These are phyloP conservation scores for Xylariaceae sp. DNA, from an alignment of 2,329 filamentous ascomycete genomes.

Conservation along the genomic window DNA sequence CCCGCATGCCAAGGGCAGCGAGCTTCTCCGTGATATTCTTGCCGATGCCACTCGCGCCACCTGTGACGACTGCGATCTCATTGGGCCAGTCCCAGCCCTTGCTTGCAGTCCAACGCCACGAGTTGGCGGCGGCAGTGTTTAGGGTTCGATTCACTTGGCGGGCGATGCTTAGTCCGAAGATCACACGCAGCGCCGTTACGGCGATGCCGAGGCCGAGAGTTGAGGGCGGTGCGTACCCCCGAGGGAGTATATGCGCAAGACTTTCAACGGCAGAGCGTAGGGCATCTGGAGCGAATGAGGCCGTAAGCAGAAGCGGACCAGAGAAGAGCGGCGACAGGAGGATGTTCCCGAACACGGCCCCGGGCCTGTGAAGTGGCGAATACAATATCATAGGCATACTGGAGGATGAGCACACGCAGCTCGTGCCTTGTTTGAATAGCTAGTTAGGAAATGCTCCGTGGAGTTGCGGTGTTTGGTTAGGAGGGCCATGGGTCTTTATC, in stretches of 20 bases:
- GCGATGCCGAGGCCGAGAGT: slow-evolving; percentile 5
- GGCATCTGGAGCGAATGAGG: slow-evolving; percentile 10
- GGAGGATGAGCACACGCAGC: not conserved
- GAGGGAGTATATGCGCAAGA: slow-evolving; percentile 1
- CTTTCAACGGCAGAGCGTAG: slow-evolving; percentile 5
- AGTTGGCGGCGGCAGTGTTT: slow-evolving; percentile 13
- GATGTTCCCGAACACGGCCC: not conserved
- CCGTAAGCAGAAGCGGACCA: slow-evolving; percentile 16
- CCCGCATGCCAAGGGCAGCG: slow-evolving; percentile 10
- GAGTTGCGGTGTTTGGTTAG: no score
- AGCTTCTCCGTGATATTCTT: slow-evolving; percentile 17
- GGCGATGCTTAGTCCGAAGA: slow-evolving; percentile 14
- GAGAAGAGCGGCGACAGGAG: slow-evolving; percentile 16
- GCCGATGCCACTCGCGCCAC: slow-evolving; percentile 21
- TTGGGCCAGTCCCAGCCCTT: slow-evolving; percentile 22
- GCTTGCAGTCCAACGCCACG: slow-evolving; percentile 15
- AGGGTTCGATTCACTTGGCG: slow-evolving; percentile 10
- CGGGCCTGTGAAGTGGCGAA: slow-evolving; percentile 2
- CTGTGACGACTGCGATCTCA: slow-evolving; percentile 20
- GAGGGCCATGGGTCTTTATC: no score
- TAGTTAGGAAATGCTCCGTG: no score
- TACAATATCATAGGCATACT: slow-evolving; percentile 12
- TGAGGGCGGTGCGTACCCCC: not conserved
- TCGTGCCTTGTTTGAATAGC: no score
- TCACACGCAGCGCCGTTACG: slow-evolving; percentile 5